A percentile compares a stretch with the other conserved stretches of the same genome.
phyloP scores from a whole-genome alignment of 768 basidiomycete species.

The Russula sp. region DNA sequence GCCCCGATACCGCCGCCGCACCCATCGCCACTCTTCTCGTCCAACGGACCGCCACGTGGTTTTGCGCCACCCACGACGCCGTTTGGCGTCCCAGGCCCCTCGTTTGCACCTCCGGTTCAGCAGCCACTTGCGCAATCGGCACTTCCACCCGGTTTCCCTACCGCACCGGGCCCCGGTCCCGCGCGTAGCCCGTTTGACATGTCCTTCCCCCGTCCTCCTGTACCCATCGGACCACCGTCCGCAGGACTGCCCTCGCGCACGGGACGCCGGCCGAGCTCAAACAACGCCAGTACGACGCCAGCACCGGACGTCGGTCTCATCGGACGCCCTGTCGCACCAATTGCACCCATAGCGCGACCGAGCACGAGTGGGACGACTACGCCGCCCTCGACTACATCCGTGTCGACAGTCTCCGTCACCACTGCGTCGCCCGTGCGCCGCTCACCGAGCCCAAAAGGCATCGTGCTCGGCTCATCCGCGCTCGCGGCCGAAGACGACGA shows the following conservation, averaged over 20 bases:
- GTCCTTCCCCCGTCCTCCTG: slow-evolving; percentile 40
- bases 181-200: slow-evolving; percentile 44
- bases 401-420: background rate
- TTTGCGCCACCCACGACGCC: slow-evolving; percentile 43
- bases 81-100: slow-evolving; percentile 39
- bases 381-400: slow-evolving; percentile 42
- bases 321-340: slow-evolving; percentile 49
- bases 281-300: slow-evolving; percentile 53
- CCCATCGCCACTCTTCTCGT: slow-evolving; percentile 36
- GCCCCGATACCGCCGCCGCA: slow-evolving; percentile 13
- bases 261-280: slow-evolving; percentile 41
- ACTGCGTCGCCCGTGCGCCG: slow-evolving; percentile 50
- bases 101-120: slow-evolving; percentile 42
- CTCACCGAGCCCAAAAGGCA: slow-evolving; percentile 54
- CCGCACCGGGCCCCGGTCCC: slow-evolving; percentile 27
- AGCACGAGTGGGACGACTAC: slow-evolving; percentile 36
- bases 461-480: slow-evolving; percentile 66
- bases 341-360: slow-evolving; percentile 71
- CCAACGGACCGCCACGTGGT: slow-evolving; percentile 37
- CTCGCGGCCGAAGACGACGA: slow-evolving; percentile 78
- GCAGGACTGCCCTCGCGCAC: slow-evolving; percentile 47
- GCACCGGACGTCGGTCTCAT: slow-evolving; percentile 29
- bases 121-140: slow-evolving; percentile 48
- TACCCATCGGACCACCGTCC: slow-evolving; percentile 50
- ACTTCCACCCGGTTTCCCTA: slow-evolving; percentile 48